Conservation (phyloP, 2,329 filamentous ascomycete species). For the Aspergillus quadrilineatus region DNA sequence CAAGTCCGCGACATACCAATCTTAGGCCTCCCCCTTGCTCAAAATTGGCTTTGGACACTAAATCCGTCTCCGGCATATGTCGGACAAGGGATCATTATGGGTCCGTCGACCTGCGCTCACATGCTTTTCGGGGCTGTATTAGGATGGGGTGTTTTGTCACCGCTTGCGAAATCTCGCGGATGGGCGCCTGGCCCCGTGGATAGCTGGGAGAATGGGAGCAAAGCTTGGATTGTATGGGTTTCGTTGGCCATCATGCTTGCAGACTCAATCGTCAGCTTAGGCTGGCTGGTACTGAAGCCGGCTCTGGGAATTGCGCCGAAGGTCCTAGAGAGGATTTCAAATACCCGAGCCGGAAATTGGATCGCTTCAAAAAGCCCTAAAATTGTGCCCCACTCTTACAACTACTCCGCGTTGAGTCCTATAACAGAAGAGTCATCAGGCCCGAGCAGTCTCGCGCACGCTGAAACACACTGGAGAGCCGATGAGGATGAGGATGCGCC, state of each 20-base stretch:
- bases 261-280: slow-evolving; percentile 84
- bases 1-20: slow-evolving; percentile 81
- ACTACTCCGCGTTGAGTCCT: slow-evolving; percentile 31
- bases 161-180: slow-evolving; percentile 76
- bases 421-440: slow-evolving; percentile 23
- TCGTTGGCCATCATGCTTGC: slow-evolving; percentile 95
- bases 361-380: slow-evolving; percentile 23
- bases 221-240: slow-evolving; percentile 98
- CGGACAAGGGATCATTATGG: slow-evolving; percentile 98
- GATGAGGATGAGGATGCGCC: slow-evolving; percentile 73
- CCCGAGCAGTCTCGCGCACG: slow-evolving; percentile 10
- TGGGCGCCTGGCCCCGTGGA: slow-evolving; percentile 87
- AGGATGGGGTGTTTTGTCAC: slow-evolving; percentile 89
- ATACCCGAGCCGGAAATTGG: slow-evolving; percentile 30
- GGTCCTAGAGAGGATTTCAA: slow-evolving; percentile 31
- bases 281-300: slow-evolving; percentile 70
- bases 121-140: slow-evolving; percentile 89
- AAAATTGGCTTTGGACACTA: slow-evolving; percentile 88
- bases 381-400: slow-evolving; percentile 24
- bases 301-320: slow-evolving; percentile 51
- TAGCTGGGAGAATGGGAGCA: slow-evolving; percentile 90
- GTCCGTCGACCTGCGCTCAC: slow-evolving; percentile 87
- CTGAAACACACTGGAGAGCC: slow-evolving; percentile 29
- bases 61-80: slow-evolving; percentile 98
- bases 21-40: slow-evolving; percentile 71